Base-by-base conservation (phyloP, 2,329 filamentous ascomycete genomes). In the Beauveria sp. region DNA sequence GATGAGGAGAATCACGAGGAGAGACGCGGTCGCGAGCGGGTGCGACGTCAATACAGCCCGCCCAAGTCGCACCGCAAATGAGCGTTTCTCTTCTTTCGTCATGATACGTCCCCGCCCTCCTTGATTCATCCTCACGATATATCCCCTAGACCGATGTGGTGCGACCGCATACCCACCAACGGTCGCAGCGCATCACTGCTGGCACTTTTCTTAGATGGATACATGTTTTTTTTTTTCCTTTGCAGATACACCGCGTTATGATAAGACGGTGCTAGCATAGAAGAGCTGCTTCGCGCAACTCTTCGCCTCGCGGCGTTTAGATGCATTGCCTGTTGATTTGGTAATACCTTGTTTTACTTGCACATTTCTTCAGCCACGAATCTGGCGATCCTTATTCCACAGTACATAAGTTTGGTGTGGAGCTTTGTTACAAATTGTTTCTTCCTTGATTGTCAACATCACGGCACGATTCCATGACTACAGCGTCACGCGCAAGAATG, bases 11-110 rank as follows among this genome's bases (percentile, higher is more conserved):
- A n/a, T 22, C 20, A 22, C 50, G 34, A 24, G 51, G 70, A 75
- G 70, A 68, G 72, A 18, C 69, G 74, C 20, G 74, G 74, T n/a
- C 72, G 74, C 24, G 72, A 74, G 67, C 70, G 74, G 60, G 73
- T 74, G 63, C 67, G 74, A 63, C 68, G 66, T 53, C 67, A 70
- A 50, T 66, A 71, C 64, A 65, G 66, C 47, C 64, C 65, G 51
- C 65, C 65, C 64, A 72, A 72, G 66, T 64, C 66, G 50, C 69
- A 71, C 61, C 72, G 70, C 65, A 73, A 73, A 58, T 72, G 68
- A 70, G 24, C 12, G 8, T 26, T n/a, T 12, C 18, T 28, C 16
- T 18, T 42, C 9, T n/a, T 46, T 28, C 2, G 18, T 10, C 18
- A n/a, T 12, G 43, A 46, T 20, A 46, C 43, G n/a, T 5, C 22